phyloP scores from a whole-genome alignment of 176 grass and related monocot species.

The Musa schizocarpa region DNA sequence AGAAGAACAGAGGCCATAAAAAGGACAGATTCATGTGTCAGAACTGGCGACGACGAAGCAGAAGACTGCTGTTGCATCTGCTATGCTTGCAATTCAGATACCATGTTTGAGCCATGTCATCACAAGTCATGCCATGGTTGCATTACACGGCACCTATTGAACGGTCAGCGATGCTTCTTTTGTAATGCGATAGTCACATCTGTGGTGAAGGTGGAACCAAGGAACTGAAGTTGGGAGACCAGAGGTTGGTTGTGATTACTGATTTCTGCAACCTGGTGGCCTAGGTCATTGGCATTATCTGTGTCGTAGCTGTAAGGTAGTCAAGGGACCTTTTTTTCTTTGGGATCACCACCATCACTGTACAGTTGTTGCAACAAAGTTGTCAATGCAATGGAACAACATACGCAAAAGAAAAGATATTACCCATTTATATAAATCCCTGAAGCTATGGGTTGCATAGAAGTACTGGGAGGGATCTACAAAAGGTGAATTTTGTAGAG shows the following conservation, averaged over 20 bases:
- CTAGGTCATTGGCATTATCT: background rate
- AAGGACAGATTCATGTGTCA: slow-evolving; percentile 13
- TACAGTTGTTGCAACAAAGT: slow-evolving; percentile 4
- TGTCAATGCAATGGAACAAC: slow-evolving; percentile 17
- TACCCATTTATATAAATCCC: slow-evolving; percentile 9
- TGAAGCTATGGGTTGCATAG: slow-evolving; percentile 6
- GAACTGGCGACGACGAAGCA: slow-evolving; percentile 22
- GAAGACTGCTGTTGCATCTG: slow-evolving; percentile 83
- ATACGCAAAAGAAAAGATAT: background rate
- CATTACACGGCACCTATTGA: slow-evolving; percentile 77
- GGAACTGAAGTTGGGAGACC: background rate
- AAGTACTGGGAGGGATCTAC: background rate
- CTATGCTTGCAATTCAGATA: slow-evolving; percentile 54
- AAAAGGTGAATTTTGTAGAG: slow-evolving; percentile 19
- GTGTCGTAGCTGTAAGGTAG: background rate
- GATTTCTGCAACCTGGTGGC: background rate
- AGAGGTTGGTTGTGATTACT: background rate
- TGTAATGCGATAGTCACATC: slow-evolving; percentile 61
- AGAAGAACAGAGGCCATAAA: slow-evolving; percentile 23
- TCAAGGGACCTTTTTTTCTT: background rate
- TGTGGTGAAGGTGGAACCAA: slow-evolving; percentile 33
- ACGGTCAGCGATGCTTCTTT: slow-evolving; percentile 79
- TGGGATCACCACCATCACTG: background rate
- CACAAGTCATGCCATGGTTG: slow-evolving; percentile 72
- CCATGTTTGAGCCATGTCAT: slow-evolving; percentile 66